Conservation (phyloP, 345 rosid genomes). For the Eucalyptus cloeziana region DNA sequence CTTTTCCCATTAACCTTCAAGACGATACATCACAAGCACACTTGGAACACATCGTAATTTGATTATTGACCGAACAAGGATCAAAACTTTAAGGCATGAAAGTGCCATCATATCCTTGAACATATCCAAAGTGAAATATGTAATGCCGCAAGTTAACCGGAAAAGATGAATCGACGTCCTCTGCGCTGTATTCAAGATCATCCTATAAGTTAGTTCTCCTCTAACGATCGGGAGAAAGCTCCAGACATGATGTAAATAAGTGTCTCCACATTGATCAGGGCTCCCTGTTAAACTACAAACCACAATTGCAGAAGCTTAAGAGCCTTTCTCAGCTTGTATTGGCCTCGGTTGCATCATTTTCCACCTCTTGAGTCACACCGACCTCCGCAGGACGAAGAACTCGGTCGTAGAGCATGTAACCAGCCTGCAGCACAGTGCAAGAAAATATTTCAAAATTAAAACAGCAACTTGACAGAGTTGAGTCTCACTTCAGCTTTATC, state of each 20-base stretch:
- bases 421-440: slow-evolving; percentile 38
- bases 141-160: neutral
- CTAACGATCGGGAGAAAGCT: slow-evolving; percentile 9
- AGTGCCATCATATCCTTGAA: neutral
- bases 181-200: neutral
- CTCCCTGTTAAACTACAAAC: no score
- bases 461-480: neutral
- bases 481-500: neutral
- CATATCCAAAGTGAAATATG: neutral
- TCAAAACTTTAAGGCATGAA: neutral
- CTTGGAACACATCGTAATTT: neutral
- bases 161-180: neutral
- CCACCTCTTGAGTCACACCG: slow-evolving; percentile 61
- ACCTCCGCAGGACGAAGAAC: slow-evolving; percentile 94
- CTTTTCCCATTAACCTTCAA: neutral
- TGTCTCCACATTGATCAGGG: neutral
- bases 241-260: slow-evolving; percentile 1
- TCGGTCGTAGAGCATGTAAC: slow-evolving; percentile 65
- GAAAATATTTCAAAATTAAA: neutral
- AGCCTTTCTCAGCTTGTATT: slow-evolving; percentile 2
- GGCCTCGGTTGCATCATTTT: slow-evolving; percentile 9
- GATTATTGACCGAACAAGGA: neutral
- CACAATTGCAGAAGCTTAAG: slow-evolving; percentile 6
- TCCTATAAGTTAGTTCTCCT: neutral
- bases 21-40: neutral